phyloP scores from a whole-genome alignment of 345 rosid genomes.

The Moringa oleifera region DNA sequence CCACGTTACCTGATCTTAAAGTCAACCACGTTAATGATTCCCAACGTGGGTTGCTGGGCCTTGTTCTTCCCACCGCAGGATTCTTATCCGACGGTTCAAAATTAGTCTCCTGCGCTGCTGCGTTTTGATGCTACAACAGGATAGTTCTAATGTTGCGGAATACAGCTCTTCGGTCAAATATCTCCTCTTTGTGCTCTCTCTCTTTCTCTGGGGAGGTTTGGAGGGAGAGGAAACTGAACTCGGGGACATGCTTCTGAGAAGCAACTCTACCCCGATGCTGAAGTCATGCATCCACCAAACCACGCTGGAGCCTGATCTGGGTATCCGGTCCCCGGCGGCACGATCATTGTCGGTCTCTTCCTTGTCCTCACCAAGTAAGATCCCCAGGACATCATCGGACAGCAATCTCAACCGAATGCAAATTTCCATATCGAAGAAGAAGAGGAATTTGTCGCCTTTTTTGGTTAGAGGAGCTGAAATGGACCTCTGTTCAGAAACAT shows the following conservation, averaged over 20 bases:
- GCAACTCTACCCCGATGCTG: constrained; percentile 31
- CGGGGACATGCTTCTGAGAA: constrained; percentile 30
- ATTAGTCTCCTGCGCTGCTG: background rate
- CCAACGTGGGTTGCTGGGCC: background rate
- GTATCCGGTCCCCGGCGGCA: background rate
- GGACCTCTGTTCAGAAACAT: background rate
- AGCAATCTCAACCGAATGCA: constrained; percentile 20
- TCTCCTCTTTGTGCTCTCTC: background rate
- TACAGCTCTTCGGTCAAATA: background rate
- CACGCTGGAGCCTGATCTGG: constrained; percentile 8
- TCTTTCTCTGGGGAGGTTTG: constrained; percentile 7
- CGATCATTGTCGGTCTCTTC: constrained; percentile 19
- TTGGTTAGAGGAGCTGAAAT: constrained; percentile 3
- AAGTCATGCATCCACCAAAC: constrained; percentile 15
- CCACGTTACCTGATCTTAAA: too few species aligned
- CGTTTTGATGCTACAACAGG: background rate
- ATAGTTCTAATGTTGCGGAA: background rate
- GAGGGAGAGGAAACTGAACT: background rate
- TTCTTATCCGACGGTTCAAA: background rate
- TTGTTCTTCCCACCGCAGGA: constrained; percentile 4
- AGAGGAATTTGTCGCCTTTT: constrained; percentile 1
- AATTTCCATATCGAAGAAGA: background rate
- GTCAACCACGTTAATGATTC: background rate
- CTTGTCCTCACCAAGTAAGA: constrained; percentile 10
- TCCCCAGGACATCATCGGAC: constrained; percentile 24